A percentile compares a stretch with the other conserved stretches of the same genome.
Evolutionary conservation across 2,329 filamentous ascomycete species (phyloP).

Genomic region (Bipolaris gigantea): DNA sequence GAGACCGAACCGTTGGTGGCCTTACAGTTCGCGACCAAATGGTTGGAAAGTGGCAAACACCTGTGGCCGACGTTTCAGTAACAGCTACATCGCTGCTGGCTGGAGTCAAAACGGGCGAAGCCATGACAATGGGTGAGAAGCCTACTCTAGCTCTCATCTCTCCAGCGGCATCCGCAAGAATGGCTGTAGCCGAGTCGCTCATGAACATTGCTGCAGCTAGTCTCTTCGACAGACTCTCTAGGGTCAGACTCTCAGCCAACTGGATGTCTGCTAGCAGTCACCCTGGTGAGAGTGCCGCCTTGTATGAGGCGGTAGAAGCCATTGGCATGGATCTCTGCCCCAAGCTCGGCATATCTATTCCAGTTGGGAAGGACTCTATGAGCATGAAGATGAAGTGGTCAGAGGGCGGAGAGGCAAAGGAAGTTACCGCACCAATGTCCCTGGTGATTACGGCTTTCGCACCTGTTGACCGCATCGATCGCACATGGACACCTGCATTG

Average conservation of each 20-base stretch:
- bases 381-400: conserved; percentile 98
- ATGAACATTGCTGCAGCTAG: conserved; percentile 89
- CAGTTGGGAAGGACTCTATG: conserved; percentile 96
- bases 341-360: conserved; percentile 86
- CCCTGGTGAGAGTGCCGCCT: conserved; percentile 84
- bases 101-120: conserved; percentile 79
- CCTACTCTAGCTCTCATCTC: conserved; percentile 87
- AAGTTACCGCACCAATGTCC: conserved; percentile 89
- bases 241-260: conserved; percentile 89
- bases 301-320: conserved; percentile 92
- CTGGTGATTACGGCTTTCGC: conserved; percentile 90
- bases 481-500: conserved; percentile 92
- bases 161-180: conserved; percentile 84
- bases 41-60: conserved; percentile 94
- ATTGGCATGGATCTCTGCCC: conserved; percentile 93
- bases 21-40: conserved; percentile 89
- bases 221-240: conserved; percentile 70
- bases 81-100: conserved; percentile 78
- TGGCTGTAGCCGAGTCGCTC: conserved; percentile 92
- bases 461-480: conserved; percentile 76
- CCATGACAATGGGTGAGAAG: conserved; percentile 97
- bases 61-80: conserved; percentile 91
- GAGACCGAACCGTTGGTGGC: conserved; percentile 87
- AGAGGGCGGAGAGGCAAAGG: conserved; percentile 67
- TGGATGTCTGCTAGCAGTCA: conserved; percentile 99